Evolutionary conservation across 2,329 filamentous ascomycete species (phyloP).

Genomic region (Dothideomycetes sp.): DNA sequence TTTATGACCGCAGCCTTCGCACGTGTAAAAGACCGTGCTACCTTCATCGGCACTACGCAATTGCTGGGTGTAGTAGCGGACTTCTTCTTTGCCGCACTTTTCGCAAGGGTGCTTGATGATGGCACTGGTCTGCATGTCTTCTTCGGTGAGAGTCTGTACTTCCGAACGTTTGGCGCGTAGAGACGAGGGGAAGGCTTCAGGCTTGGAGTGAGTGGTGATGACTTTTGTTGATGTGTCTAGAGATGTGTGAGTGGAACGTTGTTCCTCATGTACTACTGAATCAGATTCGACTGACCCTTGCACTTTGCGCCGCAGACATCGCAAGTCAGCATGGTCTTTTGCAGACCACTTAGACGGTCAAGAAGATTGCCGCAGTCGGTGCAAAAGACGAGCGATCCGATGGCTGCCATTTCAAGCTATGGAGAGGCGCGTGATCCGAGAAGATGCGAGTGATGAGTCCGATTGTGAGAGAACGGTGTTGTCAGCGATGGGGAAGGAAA

Average conservation of each 20-base stretch:
- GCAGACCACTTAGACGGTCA: constrained; percentile 66
- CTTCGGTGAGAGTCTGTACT: constrained; percentile 69
- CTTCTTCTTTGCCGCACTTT: constrained; percentile 71
- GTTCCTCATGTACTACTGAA: neutral
- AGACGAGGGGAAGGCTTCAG: constrained; percentile 82
- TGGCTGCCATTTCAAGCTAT: constrained; percentile 81
- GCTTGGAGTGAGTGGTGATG: constrained; percentile 75
- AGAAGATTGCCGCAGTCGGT: constrained; percentile 85
- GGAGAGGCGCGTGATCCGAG: no score
- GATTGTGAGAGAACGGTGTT: no score
- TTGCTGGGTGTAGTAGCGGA: constrained; percentile 78
- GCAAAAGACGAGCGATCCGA: constrained; percentile 89
- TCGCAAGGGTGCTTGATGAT: constrained; percentile 62
- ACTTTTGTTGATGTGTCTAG: constrained; percentile 66
- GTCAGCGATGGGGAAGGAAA: no score
- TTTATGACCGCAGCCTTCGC: constrained; percentile 71
- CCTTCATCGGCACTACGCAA: constrained; percentile 91
- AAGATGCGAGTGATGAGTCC: no score
- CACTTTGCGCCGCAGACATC: constrained; percentile 80
- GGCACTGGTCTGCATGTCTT: constrained; percentile 63
- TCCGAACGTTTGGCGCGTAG: constrained; percentile 79
- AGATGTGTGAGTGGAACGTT: neutral
- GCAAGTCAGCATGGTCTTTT: constrained; percentile 69
- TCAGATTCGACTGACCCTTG: constrained; percentile 49
- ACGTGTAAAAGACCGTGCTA: constrained; percentile 82